Conservation (phyloP, 2,329 filamentous ascomycete genomes). For the Trichoderma breve region DNA sequence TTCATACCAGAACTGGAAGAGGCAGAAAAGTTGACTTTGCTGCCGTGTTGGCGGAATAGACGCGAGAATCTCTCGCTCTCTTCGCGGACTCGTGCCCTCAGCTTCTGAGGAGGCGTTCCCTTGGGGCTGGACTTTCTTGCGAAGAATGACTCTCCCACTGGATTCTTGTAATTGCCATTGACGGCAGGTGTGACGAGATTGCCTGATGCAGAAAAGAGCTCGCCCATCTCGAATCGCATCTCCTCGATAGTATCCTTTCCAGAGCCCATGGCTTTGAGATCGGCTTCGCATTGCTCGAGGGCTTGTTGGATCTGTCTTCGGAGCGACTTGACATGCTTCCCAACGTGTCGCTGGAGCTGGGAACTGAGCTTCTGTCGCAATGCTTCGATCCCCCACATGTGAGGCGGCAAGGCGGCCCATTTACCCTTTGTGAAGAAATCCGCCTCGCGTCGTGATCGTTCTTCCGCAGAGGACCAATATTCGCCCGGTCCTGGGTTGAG, state of each 20-base stretch:
- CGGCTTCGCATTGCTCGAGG: constrained; percentile 47
- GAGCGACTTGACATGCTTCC: constrained; percentile 50
- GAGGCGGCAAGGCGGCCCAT: constrained; percentile 47
- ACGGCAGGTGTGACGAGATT: constrained; percentile 54
- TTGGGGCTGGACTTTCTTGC: constrained; percentile 48
- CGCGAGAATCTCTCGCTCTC: constrained; percentile 51
- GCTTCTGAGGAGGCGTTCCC: constrained; percentile 51
- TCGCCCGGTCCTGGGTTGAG: constrained; percentile 50
- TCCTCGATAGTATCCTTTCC: constrained; percentile 53
- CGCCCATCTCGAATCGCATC: constrained; percentile 54
- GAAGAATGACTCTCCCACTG: constrained; percentile 51
- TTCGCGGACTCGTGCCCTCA: constrained; percentile 50
- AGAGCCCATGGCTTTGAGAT: constrained; percentile 50
- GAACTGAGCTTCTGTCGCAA: constrained; percentile 49
- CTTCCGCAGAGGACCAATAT: constrained; percentile 42
- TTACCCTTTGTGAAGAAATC: constrained; percentile 51
- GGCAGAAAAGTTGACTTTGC: constrained; percentile 46
- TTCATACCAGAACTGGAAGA: constrained; percentile 25
- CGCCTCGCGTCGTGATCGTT: constrained; percentile 43
- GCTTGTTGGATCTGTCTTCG: constrained; percentile 51
- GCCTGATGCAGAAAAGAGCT: constrained; percentile 52
- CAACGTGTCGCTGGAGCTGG: constrained; percentile 52
- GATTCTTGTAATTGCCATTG: constrained; percentile 56
- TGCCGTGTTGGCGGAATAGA: constrained; percentile 49
- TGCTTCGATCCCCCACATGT: constrained; percentile 47